Base-by-base conservation (phyloP, 2,329 filamentous ascomycete genomes). In the Emmonsiellopsis sp. region DNA sequence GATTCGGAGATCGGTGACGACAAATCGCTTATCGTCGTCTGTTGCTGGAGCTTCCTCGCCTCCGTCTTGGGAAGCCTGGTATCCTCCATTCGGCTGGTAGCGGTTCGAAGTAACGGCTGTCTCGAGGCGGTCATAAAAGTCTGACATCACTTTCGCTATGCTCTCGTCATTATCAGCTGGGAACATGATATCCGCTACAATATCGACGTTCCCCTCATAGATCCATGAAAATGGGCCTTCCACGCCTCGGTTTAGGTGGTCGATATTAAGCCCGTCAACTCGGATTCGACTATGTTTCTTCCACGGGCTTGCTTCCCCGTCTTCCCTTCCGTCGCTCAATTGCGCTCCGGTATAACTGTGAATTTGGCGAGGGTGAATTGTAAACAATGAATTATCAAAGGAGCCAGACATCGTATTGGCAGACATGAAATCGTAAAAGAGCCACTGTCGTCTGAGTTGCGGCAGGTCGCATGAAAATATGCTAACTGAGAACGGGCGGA, bases 171-270 rank as follows among this genome's bases (percentile, higher is more conserved):
- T 82, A 52, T 97, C 93, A 34, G 84, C 83, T 0, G 93, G 93
- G 57, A 98, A 88, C 83, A 95, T 92, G 59, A 98, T 84, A 63
- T 98, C 93, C 6, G 93, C 87, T 11, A 97, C 85, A 57, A 98
- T 95, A 66, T 98, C 93, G 42, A 98, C 90, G 57, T 93, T 95
- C 36, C 93, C 93, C 71, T 97, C 89, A 60, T 94, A 87, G 51
- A 98, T 98, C 93, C 93, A 98, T 3, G 89, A 91, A 68, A 98
- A 96, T 0, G 92, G 91, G 0, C 93, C 93, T 57, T 93, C 84
- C 14, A 95, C 89, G 27, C 91, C 91, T 42, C 90, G 83, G 66
- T 98, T 98, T 8, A 98, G 78, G 68, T 98, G 93, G 63, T 97
- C 93, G 52, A 98, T 96, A 65, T 86, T 95, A 8, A 98, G 78